A percentile compares a stretch with the other conserved stretches of the same genome.
Evolutionary conservation across 192 early-diverging fungal species (phyloP).

Genomic region (Phlyctochytrium arcticum): DNA sequence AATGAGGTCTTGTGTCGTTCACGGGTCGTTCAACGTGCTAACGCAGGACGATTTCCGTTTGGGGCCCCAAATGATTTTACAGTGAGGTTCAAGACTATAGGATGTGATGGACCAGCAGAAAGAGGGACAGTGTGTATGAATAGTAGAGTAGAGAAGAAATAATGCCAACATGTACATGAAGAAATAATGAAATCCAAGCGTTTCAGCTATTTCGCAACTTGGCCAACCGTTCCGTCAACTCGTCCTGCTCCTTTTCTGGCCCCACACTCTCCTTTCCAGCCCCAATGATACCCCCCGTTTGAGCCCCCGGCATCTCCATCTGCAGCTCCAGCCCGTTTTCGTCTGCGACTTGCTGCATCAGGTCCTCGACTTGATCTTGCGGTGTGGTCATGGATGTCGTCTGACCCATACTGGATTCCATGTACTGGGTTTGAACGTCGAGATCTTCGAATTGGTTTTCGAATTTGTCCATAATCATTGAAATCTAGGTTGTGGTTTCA

Average conservation of each 20-base stretch:
- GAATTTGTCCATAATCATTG: conserved; percentile 98
- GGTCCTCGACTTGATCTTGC: conserved; percentile 83
- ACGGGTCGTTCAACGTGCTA: too few relatives aligned
- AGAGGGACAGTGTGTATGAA: too few relatives aligned
- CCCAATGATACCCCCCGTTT: conserved; percentile 9
- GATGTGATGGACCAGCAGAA: too few relatives aligned
- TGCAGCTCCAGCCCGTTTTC: conserved; percentile 91
- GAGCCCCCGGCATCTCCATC: conserved; percentile 56
- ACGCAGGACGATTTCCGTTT: too few relatives aligned
- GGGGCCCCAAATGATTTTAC: too few relatives aligned
- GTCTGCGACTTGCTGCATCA: conserved; percentile 97
- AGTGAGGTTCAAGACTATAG: too few relatives aligned
- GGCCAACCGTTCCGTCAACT: conserved; percentile 60
- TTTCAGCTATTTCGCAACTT: conserved; percentile 55
- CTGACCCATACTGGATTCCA: conserved; percentile 90
- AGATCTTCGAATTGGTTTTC: conserved; percentile 95
- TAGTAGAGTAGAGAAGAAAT: too few relatives aligned
- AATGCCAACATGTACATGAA: too few relatives aligned
- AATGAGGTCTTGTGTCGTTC: too few relatives aligned
- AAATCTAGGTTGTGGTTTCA: conserved; percentile 59
- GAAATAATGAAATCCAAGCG: too few relatives aligned
- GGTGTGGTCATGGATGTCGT: conserved; percentile 85
- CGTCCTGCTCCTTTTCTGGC: conserved; percentile 57
- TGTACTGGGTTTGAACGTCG: conserved; percentile 95
- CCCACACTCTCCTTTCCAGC: conserved; percentile 33